Percentiles rank a stretch among this genome's conserved stretches.
Evolutionary conservation across 768 basidiomycete genomes (phyloP).

Genomic region (Leccinum olivaceopallidum): DNA sequence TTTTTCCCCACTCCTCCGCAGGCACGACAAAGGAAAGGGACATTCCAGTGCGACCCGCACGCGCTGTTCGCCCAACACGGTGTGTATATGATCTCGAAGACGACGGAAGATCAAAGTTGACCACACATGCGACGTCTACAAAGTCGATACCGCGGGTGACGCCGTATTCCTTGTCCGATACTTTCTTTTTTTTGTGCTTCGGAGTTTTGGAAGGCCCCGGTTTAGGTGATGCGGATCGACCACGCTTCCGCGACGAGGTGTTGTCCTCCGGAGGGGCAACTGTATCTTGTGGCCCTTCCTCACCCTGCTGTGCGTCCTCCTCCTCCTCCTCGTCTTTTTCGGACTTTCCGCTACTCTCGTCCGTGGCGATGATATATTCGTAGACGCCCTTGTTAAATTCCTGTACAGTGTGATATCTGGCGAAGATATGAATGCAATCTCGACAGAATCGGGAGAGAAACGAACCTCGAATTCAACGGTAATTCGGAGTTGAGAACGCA

Average conservation of each 20-base stretch:
- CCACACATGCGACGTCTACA: slow-evolving; percentile 81
- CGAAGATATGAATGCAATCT: slow-evolving; percentile 5
- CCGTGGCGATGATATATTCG: slow-evolving; percentile 98
- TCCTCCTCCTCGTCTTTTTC: slow-evolving; percentile 51
- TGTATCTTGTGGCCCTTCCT: slow-evolving; percentile 18
- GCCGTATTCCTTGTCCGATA: slow-evolving; percentile 76
- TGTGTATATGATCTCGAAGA: slow-evolving; percentile 90
- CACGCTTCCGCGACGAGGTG: slow-evolving; percentile 52
- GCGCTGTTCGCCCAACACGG: slow-evolving; percentile 94
- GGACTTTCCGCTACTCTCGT: slow-evolving; percentile 68
- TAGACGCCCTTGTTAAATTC: slow-evolving; percentile 99
- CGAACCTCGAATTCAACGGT: slow-evolving; percentile 87
- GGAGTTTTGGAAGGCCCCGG: slow-evolving; percentile 40
- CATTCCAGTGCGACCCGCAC: slow-evolving; percentile 92
- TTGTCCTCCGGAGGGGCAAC: slow-evolving; percentile 23
- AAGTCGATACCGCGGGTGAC: slow-evolving; percentile 97
- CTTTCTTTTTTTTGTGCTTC: slow-evolving; percentile 54
- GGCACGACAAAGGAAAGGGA: slow-evolving; percentile 88
- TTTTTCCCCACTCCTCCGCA: slow-evolving; percentile 64
- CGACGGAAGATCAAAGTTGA: slow-evolving; percentile 93
- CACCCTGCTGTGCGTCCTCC: slow-evolving; percentile 32
- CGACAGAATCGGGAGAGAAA: background rate
- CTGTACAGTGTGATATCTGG: slow-evolving; percentile 92
- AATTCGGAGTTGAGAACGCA: slow-evolving; percentile 97
- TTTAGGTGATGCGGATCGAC: slow-evolving; percentile 47